Percentiles rank a stretch among this genome's conserved stretches.
These are phyloP conservation scores for Daedaleopsis nitida DNA, from an alignment of 768 basidiomycete genomes.

Conservation along the genomic window DNA sequence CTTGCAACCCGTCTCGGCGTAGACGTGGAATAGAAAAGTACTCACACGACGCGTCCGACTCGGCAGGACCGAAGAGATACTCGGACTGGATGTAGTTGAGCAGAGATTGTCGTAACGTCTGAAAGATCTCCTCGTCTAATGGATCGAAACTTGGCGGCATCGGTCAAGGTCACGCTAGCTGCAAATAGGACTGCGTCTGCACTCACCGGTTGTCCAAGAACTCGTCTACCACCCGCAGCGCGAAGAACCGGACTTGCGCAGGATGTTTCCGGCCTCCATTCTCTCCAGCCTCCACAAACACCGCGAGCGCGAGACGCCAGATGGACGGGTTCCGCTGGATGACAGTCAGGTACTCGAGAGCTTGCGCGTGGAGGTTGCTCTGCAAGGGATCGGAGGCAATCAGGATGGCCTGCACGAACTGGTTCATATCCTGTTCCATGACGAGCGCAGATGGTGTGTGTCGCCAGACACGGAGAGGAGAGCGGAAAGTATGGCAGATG, in stretches of 20 bases:
- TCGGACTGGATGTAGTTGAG: constrained; percentile 85
- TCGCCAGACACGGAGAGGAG: constrained; percentile 21
- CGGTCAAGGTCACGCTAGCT: neutral
- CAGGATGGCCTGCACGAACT: constrained; percentile 80
- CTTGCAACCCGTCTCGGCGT: too few relatives aligned
- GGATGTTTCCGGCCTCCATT: constrained; percentile 71
- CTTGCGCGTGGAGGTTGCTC: constrained; percentile 76
- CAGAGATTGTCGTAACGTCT: constrained; percentile 72
- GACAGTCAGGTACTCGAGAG: constrained; percentile 77
- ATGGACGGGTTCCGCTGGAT: constrained; percentile 76
- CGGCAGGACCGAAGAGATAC: constrained; percentile 84
- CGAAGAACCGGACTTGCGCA: constrained; percentile 76
- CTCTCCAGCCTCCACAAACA: constrained; percentile 65
- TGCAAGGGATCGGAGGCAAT: constrained; percentile 85
- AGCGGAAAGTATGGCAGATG: constrained; percentile 3
- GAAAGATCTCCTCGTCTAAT: constrained; percentile 70
- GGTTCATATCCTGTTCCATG: constrained; percentile 79
- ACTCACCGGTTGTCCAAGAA: constrained; percentile 81
- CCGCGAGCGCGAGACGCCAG: constrained; percentile 79
- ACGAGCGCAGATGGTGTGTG: constrained; percentile 14
- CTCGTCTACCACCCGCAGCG: constrained; percentile 77
- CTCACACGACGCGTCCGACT: constrained; percentile 81
- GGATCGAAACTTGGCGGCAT: constrained; percentile 54
- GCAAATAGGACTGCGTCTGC: constrained; percentile 10
- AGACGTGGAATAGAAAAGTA: constrained; percentile 18